A percentile compares a stretch with the other conserved stretches of the same genome.
These are phyloP conservation scores for Mortierella sp. DNA, from an alignment of 371 early-diverging fungal genomes.

Conservation along the genomic window DNA sequence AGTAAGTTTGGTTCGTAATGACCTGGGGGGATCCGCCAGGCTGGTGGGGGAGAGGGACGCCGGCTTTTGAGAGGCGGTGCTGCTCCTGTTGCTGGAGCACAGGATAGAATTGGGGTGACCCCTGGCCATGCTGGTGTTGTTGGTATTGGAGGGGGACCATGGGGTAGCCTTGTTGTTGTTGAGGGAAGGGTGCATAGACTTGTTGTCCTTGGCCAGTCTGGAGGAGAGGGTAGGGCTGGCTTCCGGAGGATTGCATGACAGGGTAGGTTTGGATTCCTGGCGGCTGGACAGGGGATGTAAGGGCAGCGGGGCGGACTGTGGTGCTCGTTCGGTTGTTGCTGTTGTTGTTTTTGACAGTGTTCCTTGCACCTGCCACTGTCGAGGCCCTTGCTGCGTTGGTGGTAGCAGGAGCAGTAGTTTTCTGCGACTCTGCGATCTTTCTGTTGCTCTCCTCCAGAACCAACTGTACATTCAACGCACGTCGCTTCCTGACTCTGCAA, in stretches of 20 bases:
- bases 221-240: neutral
- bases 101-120: neutral
- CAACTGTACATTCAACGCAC: neutral
- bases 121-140: neutral
- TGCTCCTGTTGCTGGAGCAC: neutral
- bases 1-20: neutral
- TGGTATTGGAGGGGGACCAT: neutral
- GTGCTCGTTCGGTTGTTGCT: neutral
- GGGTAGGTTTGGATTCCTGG: neutral
- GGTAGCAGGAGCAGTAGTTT: neutral
- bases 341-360: neutral
- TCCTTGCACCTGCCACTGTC: neutral
- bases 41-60: neutral
- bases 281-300: neutral
- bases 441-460: neutral
- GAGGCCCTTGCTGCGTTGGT: neutral
- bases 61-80: slow-evolving; percentile 1
- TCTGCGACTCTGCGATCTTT: neutral
- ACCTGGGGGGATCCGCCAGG: neutral
- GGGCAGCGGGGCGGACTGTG: neutral
- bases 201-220: neutral
- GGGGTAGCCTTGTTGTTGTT: neutral
- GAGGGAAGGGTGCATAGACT: neutral
- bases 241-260: neutral
- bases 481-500: neutral